Percentiles rank a stretch among this genome's conserved stretches.
Evolutionary conservation across 306 rosid species (phyloP).

Genomic region (Dalbergia cultrata): DNA sequence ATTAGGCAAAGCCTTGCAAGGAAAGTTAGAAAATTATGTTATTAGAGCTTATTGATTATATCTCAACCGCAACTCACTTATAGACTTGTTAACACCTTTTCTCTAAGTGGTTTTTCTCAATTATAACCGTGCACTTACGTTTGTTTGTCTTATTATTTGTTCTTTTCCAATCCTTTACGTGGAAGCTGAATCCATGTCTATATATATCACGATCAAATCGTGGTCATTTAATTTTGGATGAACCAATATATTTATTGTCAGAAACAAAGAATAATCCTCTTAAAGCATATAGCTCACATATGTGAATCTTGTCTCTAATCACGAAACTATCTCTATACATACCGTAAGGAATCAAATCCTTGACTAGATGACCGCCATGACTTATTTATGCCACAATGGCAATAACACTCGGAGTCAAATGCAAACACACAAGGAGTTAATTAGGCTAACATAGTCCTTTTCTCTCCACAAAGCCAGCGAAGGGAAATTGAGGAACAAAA

Average conservation of each 20-base stretch:
- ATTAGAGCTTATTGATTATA: slow-evolving; percentile 16
- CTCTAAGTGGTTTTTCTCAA: not conserved
- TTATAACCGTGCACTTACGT: not conserved
- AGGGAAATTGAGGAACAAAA: too few species aligned
- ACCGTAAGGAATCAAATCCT: too few species aligned
- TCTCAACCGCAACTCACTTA: slow-evolving; percentile 53
- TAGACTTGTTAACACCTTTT: not conserved
- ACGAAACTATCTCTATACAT: too few species aligned
- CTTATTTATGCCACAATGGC: not conserved
- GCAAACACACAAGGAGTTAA: not conserved
- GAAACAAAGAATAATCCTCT: too few species aligned
- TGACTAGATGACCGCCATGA: too few species aligned
- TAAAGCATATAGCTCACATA: too few species aligned
- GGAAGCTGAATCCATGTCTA: not conserved
- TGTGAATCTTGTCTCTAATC: too few species aligned
- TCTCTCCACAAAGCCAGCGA: too few species aligned
- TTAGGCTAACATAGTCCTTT: not conserved
- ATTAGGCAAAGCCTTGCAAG: slow-evolving; percentile 52
- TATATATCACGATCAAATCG: not conserved
- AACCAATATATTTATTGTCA: too few species aligned
- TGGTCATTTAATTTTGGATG: not conserved
- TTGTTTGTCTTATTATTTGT: not conserved
- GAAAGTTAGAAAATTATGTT: slow-evolving; percentile 48
- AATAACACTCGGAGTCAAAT: not conserved
- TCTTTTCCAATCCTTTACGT: too few species aligned